phyloP scores from a whole-genome alignment of 306 rosid species.

The Vigna nakashimae region DNA sequence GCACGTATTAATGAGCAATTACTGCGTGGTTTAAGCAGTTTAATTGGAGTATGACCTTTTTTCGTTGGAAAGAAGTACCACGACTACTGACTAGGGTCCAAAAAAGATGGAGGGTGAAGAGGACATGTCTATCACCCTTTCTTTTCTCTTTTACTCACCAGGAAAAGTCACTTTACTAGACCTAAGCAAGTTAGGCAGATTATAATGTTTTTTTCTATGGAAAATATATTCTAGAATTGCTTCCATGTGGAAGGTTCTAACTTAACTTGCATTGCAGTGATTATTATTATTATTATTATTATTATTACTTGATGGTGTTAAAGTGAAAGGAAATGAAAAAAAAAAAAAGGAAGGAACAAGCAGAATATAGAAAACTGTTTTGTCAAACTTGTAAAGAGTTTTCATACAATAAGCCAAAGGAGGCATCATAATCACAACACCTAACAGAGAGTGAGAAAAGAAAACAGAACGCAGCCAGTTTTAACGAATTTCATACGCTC shows the following conservation, averaged over 20 bases:
- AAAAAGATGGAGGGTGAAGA: constrained; percentile 55
- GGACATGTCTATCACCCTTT: constrained; percentile 12
- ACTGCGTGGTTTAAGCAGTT: constrained; percentile 39
- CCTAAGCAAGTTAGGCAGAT: constrained; percentile 45
- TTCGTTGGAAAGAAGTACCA: constrained; percentile 35
- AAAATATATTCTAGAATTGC: not conserved
- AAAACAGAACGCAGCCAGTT: constrained; percentile 46
- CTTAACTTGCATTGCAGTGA: not conserved
- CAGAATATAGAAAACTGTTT: constrained; percentile 13
- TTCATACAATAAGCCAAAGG: constrained; percentile 53
- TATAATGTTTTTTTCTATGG: constrained; percentile 4
- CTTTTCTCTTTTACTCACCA: constrained; percentile 15
- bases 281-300: not conserved
- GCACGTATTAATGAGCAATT: constrained; percentile 26
- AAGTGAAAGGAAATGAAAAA: not conserved
- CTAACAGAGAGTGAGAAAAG: constrained; percentile 53
- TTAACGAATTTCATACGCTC: constrained; percentile 41
- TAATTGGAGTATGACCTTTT: constrained; percentile 37
- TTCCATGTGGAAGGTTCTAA: constrained; percentile 1
- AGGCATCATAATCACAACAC: constrained; percentile 44
- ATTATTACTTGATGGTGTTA: not conserved
- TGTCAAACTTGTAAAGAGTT: constrained; percentile 49
- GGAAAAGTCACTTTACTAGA: constrained; percentile 32
- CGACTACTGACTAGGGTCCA: constrained; percentile 39
- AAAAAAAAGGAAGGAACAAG: not conserved